Conservation (phyloP, 306 rosid species). For the Pueraria montana region DNA sequence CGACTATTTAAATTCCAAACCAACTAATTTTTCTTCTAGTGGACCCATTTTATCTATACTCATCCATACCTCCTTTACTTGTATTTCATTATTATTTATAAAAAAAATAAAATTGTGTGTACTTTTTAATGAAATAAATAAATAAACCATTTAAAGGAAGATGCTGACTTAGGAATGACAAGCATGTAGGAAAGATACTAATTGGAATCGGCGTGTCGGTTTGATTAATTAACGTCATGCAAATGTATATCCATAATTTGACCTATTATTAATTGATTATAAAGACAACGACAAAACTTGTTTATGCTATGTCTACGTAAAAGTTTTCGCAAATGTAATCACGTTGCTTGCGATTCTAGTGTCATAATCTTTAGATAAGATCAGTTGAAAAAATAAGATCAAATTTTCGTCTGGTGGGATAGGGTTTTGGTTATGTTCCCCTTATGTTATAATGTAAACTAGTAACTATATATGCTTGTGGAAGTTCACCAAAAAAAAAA, state of each 20-base stretch:
- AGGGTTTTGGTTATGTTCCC: no score
- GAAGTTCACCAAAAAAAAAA: no score
- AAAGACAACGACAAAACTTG: neutral
- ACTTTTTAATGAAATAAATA: neutral
- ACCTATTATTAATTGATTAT: neutral
- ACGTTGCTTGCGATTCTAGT: neutral
- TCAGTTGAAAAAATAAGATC: neutral
- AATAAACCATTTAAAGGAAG: neutral
- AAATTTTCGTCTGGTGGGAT: no score
- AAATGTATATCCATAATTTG: neutral
- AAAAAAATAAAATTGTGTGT: no score
- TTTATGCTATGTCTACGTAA: neutral
- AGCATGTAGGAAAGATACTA: neutral
- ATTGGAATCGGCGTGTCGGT: neutral
- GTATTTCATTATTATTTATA: no score
- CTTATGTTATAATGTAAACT: no score
- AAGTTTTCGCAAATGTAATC: neutral
- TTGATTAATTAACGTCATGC: neutral
- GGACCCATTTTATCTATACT: neutral
- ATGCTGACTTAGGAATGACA: neutral
- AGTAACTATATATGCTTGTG: no score
- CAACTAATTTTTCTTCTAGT: neutral
- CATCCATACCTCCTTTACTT: no score
- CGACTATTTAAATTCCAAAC: no score
- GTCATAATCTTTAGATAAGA: neutral